Conservation (phyloP, 192 early-diverging fungal genomes). For the Dissophora globulifera region DNA sequence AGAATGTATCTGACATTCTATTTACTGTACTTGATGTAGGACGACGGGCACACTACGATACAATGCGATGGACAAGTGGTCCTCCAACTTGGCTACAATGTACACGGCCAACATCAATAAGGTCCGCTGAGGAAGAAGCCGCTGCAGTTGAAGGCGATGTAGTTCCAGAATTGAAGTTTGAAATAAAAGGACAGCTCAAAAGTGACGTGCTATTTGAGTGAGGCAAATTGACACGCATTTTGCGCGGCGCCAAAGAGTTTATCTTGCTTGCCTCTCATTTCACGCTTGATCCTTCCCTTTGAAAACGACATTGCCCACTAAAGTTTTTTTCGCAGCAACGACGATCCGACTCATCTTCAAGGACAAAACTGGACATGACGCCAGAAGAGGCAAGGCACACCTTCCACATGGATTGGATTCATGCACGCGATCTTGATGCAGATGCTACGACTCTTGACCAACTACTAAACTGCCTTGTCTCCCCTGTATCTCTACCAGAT, state of each 20-base stretch:
- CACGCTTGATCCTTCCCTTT: too few relatives aligned
- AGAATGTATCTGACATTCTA: neutral
- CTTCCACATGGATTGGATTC: neutral
- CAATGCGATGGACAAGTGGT: conserved; percentile 79
- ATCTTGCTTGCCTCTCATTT: too few relatives aligned
- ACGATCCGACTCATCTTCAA: neutral
- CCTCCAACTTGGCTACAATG: conserved; percentile 67
- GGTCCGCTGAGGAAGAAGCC: conserved; percentile 46
- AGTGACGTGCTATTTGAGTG: too few relatives aligned
- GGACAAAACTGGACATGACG: conserved; percentile 13
- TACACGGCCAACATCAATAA: conserved; percentile 70
- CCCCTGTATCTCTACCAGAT: conserved; percentile 44
- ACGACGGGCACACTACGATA: conserved; percentile 71
- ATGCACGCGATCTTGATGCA: too few relatives aligned
- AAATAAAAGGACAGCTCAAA: too few relatives aligned
- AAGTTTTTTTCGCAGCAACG: too few relatives aligned
- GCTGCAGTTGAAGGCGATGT: too few relatives aligned
- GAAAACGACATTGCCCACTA: too few relatives aligned
- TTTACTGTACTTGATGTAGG: conserved; percentile 56
- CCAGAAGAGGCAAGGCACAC: conserved; percentile 25
- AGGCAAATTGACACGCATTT: too few relatives aligned
- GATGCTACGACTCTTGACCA: too few relatives aligned
- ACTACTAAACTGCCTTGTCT: neutral
- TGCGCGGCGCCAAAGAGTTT: too few relatives aligned
- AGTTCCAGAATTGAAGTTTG: too few relatives aligned